Evolutionary conservation across 192 early-diverging fungal genomes (phyloP), one percentile per base, ranked within the genome.

Genomic region (Entrophospora sp.): DNA sequence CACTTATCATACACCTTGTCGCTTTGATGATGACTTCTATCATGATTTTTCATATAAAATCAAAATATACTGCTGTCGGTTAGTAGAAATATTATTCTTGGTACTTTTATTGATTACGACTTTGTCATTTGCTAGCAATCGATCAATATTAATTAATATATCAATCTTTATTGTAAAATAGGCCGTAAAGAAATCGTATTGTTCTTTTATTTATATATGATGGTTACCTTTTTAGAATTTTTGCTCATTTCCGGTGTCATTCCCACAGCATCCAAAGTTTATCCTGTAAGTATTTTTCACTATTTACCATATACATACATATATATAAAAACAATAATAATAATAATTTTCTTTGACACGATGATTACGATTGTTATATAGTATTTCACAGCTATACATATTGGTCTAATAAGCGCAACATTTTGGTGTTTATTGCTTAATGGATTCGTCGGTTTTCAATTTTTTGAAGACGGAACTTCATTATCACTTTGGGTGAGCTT

Each of bases 41-140:
- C 72, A 98, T 98, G 96, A 96, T 98, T 72, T 90, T 88, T 97
- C n/a, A n/a, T n/a, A n/a, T n/a, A n/a, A n/a, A n/a, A n/a, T n/a
- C n/a, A n/a, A n/a, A n/a, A n/a, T n/a, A 95, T 79, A 98, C 96
- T 25, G 96, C 96, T 35, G 93, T 98, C 24, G 96, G 89, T 88
- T 71, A 70, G 83, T 75, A n/a, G n/a, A n/a, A 40, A 1, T 14
- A 31, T 34, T 1, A 30, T 1, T 2, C 10, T 27, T 22, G 2
- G 49, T 9, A 22, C 10, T 5, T 24, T 52, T 27, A 2, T 52
- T 52, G 10, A 27, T 12, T 24, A 2, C 10, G 10, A n/a, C 10
- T 20, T 10, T 25, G 49, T 24, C 20, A 2, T n/a, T 22, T n/a
- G n/a, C n/a, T n/a, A n/a, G n/a, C n/a, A n/a, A n/a, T n/a, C n/a